Conservation (phyloP, 805 yeast genomes). For the Naumovozyma castellii region DNA sequence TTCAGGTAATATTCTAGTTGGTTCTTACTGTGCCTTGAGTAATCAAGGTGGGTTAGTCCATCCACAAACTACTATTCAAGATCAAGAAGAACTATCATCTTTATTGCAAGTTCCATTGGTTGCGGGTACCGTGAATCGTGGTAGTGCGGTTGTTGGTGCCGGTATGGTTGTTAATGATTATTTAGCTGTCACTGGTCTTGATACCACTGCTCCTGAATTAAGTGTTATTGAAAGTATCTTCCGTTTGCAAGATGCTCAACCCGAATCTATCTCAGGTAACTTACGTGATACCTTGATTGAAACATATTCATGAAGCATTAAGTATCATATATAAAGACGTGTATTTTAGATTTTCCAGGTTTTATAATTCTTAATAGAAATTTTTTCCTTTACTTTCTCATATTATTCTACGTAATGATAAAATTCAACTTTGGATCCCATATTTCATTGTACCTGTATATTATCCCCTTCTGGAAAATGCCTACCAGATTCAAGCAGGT, state of each 20-base stretch:
- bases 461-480: too few species aligned
- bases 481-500: too few species aligned
- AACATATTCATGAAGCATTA: conserved; percentile 49
- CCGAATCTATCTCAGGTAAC: conserved; percentile 74
- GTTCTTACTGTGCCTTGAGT: conserved; percentile 88
- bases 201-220: conserved; percentile 97
- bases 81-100: conserved; percentile 95
- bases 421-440: too few species aligned
- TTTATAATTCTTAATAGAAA: not conserved
- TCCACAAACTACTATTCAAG: conserved; percentile 94
- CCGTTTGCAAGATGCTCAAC: conserved; percentile 85
- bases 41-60: conserved; percentile 98
- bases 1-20: conserved; percentile 95
- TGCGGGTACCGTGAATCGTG: conserved; percentile 97
- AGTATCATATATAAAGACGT: too few species aligned
- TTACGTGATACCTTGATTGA: conserved; percentile 88
- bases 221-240: conserved; percentile 95
- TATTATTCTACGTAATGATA: too few species aligned
- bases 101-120: conserved; percentile 94
- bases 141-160: conserved; percentile 95
- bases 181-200: conserved; percentile 93
- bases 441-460: too few species aligned
- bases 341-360: conserved; percentile 22
- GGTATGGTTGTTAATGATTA: conserved; percentile 98
- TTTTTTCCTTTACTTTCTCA: too few species aligned